Base-by-base conservation (phyloP, 495 filamentous ascomycete genomes). In the Penicillium antarcticum region DNA sequence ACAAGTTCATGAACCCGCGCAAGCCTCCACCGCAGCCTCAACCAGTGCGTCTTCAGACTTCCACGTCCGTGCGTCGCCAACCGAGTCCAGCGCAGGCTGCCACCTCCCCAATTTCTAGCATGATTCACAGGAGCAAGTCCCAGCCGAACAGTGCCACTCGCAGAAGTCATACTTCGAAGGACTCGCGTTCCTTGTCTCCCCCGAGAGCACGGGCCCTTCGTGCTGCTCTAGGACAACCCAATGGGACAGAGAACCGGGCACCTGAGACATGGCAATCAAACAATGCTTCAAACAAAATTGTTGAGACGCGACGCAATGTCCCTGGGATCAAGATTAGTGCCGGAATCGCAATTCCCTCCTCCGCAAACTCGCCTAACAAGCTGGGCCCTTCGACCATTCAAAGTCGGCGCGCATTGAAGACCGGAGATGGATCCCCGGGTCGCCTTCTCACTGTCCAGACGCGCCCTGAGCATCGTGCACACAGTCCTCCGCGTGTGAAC, bases 1-100 rank as follows among this genome's bases (percentile, higher is more conserved):
- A 89, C 72, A 90, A 85, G 56, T 95, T 83, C 46, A 72, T 85
- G 62, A 80, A 83, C 24, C 87, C 87, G 18, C 76, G 83, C 38
- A 76, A 81, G n/a, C 79, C 84, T 10, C 79, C 84, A 3, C 77
- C 84, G 0, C 76, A 79, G 37, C 77, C 76, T 6, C 65, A 63
- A 7, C 64, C 73, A 44, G 55, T 66, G 10, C 79, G 83, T 18
- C 59, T 82, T 12, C 78, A 78, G 18, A 85, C 84, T 6, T 79
- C 86, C 26, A 77, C 77, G n/a, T 69, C 71, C 42, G 63, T 69
- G n/a, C 68, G 71, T 35, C 71, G 74, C 7, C 76, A 71, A 16
- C 60, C 52, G 10, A 57, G 53, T 6, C 56, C 63, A 2, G 52
- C 53, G 23, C 65, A 57, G 48, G 53, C 68, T 18, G 62, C 62